Percentiles rank a stretch among this genome's conserved stretches.
phyloP scores from a whole-genome alignment of 148 eudicot genomes.

The Persicaria tinctoria region DNA sequence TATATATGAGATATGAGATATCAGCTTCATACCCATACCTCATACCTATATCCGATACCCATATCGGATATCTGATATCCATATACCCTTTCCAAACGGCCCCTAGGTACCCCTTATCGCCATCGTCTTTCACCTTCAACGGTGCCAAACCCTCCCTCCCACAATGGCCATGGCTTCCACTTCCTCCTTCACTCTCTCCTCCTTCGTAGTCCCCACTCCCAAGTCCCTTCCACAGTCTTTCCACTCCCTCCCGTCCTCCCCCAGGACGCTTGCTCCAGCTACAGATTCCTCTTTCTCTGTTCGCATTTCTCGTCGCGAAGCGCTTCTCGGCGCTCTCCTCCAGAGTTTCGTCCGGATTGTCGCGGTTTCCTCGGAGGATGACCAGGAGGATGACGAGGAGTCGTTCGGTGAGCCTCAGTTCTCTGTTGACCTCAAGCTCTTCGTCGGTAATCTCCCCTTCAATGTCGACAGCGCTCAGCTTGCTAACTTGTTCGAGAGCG shows the following conservation, averaged over 20 bases:
- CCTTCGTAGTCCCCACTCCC: constrained; percentile 30
- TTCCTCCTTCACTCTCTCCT: constrained; percentile 34
- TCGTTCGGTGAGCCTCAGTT: constrained; percentile 24
- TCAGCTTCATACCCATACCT: too few species aligned
- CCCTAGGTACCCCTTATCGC: constrained; percentile 6
- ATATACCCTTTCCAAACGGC: too few species aligned
- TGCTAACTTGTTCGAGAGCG: constrained; percentile 63
- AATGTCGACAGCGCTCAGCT: constrained; percentile 69
- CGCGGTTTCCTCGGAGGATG: constrained; percentile 47
- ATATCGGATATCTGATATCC: too few species aligned
- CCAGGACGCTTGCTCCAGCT: constrained; percentile 10
- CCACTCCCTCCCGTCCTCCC: constrained; percentile 12
- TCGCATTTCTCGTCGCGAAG: constrained; percentile 15
- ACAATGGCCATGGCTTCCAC: constrained; percentile 35
- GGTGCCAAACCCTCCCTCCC: constrained; percentile 10
- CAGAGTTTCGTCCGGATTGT: constrained; percentile 31
- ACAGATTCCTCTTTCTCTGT: constrained; percentile 15
- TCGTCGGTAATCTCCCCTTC: constrained; percentile 85
- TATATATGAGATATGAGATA: too few species aligned
- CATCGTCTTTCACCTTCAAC: constrained; percentile 7
- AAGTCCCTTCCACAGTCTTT: constrained; percentile 17
- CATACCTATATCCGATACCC: too few species aligned
- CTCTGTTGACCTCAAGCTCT: constrained; percentile 62
- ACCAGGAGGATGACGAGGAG: constrained; percentile 35
- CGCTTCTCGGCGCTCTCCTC: constrained; percentile 18